Base-by-base conservation (phyloP, 2,329 filamentous ascomycete species). In the Talaromyces albobiverticillius region DNA sequence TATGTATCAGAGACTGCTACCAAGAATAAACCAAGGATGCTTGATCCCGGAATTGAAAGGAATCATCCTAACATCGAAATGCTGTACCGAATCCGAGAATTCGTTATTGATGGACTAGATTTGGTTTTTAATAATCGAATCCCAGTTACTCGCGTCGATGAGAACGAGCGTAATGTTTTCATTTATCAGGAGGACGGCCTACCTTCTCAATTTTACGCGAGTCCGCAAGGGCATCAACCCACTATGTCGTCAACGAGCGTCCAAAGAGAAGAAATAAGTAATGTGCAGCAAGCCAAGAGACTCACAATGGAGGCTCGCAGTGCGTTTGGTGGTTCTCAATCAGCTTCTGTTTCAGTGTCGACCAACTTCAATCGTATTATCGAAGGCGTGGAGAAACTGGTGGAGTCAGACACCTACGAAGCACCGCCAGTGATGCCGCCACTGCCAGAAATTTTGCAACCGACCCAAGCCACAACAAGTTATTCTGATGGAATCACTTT, bases 71-170 rank as follows among this genome's bases (percentile, higher is more conserved):
- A 85, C 53, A 74, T 82, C 31, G 86, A 89, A 67, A 86, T 86
- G 81, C 75, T 86, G n/a, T 82, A 82, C 64, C 79, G 86, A 38
- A 78, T 88, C 51, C 79, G 81, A 52, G 83, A 85, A 56, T 76
- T 88, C 29, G 71, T 88, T 7, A 77, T 82, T 46, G 83, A 85
- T 66, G 85, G 82, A 3, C 71, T 86, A 34, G 71, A 80, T 51
- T 68, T 87, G 25, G 79, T 81, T n/a, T 72, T 79, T 52, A 75
- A 78, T 59, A 70, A 74, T 60, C 71, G 73, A 66, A 75, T 79
- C 14, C 79, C 79, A 9, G 63, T 82, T 20, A 71, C 73, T 46
- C 64, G 81, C 31, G 72, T 77, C 34, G 74, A 76, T 22, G 69
- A 73, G 38, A 71, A 72, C 46, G 67, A 72, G 56, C 76, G 57